Evolutionary conservation across 305 asterid species (phyloP), one percentile per base, ranked within the genome.

Genomic region (Fraxinus angustifolia): DNA sequence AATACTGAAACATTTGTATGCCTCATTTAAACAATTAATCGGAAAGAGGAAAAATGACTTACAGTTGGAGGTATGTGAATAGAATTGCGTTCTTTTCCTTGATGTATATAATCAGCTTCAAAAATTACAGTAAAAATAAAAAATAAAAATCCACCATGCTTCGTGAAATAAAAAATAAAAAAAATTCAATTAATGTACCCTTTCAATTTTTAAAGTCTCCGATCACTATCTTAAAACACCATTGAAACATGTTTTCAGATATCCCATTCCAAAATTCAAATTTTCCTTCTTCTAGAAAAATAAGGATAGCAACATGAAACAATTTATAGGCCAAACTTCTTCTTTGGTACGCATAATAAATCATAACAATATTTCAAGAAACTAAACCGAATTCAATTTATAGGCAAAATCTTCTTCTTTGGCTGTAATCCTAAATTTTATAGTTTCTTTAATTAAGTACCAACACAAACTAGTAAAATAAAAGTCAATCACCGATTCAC

Each of bases 31-130:
- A 86, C 21, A 80, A 35, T 67, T 80, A 80, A 79, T 53, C 12
- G 3, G 67, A 65, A 81, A 72, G 45, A 14, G 78, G 65, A 58
- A 11, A 33, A 74, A 77, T 40, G 85, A 88, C 99, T 93, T 88
- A 95, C 98, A 5, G 89, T 84, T 5, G 92, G 97, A 79, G 99
- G 91, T 93, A 89, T 75, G 99, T 93, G 85, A 91, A 93, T 73
- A 95, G 82, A 87, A 95, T 90, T 34, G 94, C 97, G 26, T 92
- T 90, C 90, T 91, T 95, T 80, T 93, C 97, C 95, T 93, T 93
- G 48, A 92, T 40, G 84, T 87, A 86, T 65, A 87, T 80, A 72
- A 92, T 79, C 87, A 95, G 81, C 85, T 93, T 98, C 80, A 92
- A 67, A 28, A 23, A 26, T 35, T 67, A 2, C 10, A 67, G 14